Base-by-base conservation (phyloP, 176 grass and related monocot genomes). In the Poa annua region DNA sequence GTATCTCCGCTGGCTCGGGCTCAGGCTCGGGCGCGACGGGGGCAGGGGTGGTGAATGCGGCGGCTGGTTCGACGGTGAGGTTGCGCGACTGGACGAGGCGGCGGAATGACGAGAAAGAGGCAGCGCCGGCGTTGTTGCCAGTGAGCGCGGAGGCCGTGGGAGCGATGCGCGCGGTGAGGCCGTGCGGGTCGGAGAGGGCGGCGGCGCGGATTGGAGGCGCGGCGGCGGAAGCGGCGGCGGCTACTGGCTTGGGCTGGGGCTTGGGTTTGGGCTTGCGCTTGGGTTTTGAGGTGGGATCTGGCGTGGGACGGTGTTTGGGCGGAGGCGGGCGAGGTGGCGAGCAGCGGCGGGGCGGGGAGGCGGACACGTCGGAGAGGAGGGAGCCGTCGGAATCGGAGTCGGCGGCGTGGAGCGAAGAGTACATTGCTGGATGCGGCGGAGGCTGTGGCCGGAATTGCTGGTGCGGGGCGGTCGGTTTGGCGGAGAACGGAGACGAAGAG, bases 341-440 rank as follows among this genome's bases (percentile, higher is more conserved):
- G 60, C 85, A 47, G 61, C 69, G 51, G 55, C 83, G 87, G 7
- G 89, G 80, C 17, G 92, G 91, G 32, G 92, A 93, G 33, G 77
- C 77, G 51, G 96, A 95, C 39, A 95, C 80, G 68, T 80, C 85
- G 72, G 92, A 94, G 76, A 90, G 78, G 81, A 88, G 89, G 67
- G 90, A 92, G 11, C 75, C 92, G n/a, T 94, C 90, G 11, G 92
- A 95, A 11, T 91, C 92, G 6, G 92, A 95, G 29, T 86, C 92
- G 69, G 88, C 88, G 51, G 29, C 79, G 26, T 26, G 56, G 17
- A n/a, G 34, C 4, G 81, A 69, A 36, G 74, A 88, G 47, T 78
- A 73, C 85, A 71, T 94, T 54, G 59, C 15, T 21, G 41, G 35
- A 21, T 53, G 34, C 8, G 47, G 47, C 29, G 21, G 29, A 25